Evolutionary conservation across 2,329 filamentous ascomycete species (phyloP).

Genomic region (Diaporthe longicolla): DNA sequence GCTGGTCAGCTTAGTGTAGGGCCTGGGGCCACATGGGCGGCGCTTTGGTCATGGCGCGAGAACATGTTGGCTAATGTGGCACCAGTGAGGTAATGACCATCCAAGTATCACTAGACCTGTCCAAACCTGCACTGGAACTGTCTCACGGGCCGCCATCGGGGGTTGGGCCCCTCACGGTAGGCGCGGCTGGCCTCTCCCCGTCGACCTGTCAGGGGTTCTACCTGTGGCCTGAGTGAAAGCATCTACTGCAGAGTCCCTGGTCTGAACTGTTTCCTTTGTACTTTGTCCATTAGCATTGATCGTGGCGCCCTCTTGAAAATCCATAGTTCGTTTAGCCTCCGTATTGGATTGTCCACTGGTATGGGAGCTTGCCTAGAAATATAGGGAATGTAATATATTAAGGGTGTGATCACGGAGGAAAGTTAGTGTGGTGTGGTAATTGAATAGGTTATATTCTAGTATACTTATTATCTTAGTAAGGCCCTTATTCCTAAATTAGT

Average conservation of each 20-base stretch:
- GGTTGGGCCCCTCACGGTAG: background rate
- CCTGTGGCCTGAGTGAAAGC: background rate
- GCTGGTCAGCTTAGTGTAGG: conserved; percentile 23
- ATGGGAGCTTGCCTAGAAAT: background rate
- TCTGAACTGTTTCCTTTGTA: background rate
- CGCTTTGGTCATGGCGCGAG: conserved; percentile 29
- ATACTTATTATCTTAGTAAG: too few species aligned
- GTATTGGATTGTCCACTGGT: background rate
- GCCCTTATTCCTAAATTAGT: too few species aligned
- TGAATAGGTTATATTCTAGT: too few species aligned
- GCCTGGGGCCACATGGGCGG: conserved; percentile 2
- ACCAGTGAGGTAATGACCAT: background rate
- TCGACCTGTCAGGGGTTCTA: background rate
- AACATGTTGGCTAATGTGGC: conserved; percentile 10
- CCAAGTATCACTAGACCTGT: too few species aligned
- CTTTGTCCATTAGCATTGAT: background rate
- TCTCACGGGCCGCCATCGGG: background rate
- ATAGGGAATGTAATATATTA: background rate
- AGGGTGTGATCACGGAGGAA: too few species aligned
- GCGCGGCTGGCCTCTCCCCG: background rate
- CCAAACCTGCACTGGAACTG: background rate
- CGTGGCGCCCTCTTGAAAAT: background rate
- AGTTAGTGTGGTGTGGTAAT: too few species aligned
- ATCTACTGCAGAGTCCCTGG: background rate
- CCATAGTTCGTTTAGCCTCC: background rate